These are phyloP conservation scores for Picochlorum sp. DNA, from an alignment of 139 green algal genomes.

Conservation along the genomic window DNA sequence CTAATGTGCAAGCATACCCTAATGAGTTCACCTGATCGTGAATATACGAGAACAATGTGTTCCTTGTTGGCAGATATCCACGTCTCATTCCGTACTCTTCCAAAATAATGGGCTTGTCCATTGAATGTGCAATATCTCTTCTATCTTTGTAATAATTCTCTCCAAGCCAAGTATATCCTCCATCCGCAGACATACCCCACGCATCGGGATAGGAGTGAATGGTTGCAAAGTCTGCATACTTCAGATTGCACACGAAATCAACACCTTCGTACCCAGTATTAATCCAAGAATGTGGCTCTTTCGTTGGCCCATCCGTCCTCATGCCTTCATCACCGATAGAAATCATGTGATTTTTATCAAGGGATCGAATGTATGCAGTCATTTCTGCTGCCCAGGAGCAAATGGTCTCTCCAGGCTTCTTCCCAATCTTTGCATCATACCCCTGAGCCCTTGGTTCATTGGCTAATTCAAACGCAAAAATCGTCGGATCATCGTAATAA, in stretches of 20 bases:
- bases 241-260: constrained; percentile 26
- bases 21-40: not conserved
- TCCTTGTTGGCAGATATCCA: constrained; percentile 8
- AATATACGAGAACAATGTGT: constrained; percentile 7
- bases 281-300: constrained; percentile 8
- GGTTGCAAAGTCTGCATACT: constrained; percentile 24
- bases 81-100: constrained; percentile 35
- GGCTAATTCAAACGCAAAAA: constrained; percentile 29
- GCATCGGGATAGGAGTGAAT: constrained; percentile 35
- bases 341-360: constrained; percentile 34
- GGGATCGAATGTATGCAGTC: constrained; percentile 15
- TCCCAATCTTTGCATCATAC: constrained; percentile 12
- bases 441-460: constrained; percentile 29
- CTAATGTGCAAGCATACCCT: constrained; percentile 13
- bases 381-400: constrained; percentile 24
- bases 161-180: constrained; percentile 1
- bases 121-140: constrained; percentile 17
- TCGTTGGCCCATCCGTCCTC: constrained; percentile 10
- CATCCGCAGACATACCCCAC: constrained; percentile 12
- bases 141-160: constrained; percentile 15
- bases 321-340: constrained; percentile 30
- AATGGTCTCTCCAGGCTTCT: constrained; percentile 10
- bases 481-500: constrained; percentile 31
- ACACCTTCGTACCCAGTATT: constrained; percentile 27
- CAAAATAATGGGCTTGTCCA: constrained; percentile 36